Evolutionary conservation across 257 asterid species (phyloP), one percentile per base, ranked within the genome.

Genomic region (Catharanthus roseus): DNA sequence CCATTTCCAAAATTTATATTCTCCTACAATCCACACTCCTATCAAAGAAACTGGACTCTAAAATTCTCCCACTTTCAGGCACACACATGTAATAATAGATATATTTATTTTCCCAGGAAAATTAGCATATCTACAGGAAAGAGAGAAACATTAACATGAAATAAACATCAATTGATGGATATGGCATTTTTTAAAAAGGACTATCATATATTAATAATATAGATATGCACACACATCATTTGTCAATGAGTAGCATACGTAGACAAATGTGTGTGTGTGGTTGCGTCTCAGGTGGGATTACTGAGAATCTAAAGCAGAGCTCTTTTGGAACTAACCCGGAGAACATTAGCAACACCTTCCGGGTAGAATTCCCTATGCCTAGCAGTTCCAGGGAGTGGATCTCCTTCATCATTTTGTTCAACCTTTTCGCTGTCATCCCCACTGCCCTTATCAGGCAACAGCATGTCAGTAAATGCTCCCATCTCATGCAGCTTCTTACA

Each of bases 401-500:
- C 96, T 26, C 96, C 97, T 73, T 89, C 99, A 71, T 85, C 96
- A 83, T 70, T 90, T 74, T 89, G 89, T 75, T 95, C 99, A 73
- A 69, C 87, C 70, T 91, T 90, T 53, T 95, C 95, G 6, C 76
- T 71, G 72, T 87, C 93, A 53, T 70, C 91, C 68, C 87, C 95
- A 58, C 79, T 80, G 79, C 99, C 99, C 87, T 91, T 95, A 83
- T 95, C 99, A 39, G 99, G 99, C 83, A 95, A 85, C 64, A 95
- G 89, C 99, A 95, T 91, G 79, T 95, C 99, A n/a, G 99, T 91
- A 84, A 95, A 91, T 72, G 99, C 97, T 53, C 99, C 99, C 99
- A 91, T 89, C 86, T 95, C 96, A 72, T 95, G 99, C 58, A 95
- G 96, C 83, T 95, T 95, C 88, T 91, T 95, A 89, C 99, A 95